phyloP scores from a whole-genome alignment of 2,329 filamentous ascomycete genomes.

The Gnomoniopsis smithogilvyi region DNA sequence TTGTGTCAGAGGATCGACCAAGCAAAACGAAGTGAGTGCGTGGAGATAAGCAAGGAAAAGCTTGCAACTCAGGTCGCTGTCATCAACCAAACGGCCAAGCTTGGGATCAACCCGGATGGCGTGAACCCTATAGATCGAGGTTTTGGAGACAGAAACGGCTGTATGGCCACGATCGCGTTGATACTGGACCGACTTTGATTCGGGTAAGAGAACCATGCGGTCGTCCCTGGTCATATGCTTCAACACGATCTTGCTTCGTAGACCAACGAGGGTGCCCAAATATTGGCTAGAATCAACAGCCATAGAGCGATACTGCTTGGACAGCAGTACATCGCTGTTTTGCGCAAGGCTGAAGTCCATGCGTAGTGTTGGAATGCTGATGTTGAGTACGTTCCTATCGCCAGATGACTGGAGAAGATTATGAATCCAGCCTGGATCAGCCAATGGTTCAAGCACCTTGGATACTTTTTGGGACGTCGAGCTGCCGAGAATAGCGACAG shows the following conservation, averaged over 20 bases:
- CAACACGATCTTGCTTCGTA: conserved; percentile 48
- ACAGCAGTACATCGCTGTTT: conserved; percentile 30
- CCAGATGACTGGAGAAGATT: conserved; percentile 22
- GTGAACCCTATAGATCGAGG: conserved; percentile 16
- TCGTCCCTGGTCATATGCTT: conserved; percentile 16
- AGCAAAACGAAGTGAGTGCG: conserved; percentile 48
- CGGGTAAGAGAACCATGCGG: conserved; percentile 36
- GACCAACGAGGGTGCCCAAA: conserved; percentile 45
- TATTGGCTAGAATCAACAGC: conserved; percentile 42
- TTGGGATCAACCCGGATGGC: conserved; percentile 46
- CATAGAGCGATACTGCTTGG: conserved; percentile 49
- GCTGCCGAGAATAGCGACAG: conserved; percentile 33
- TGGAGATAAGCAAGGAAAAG: conserved; percentile 51
- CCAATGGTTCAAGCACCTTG: conserved; percentile 33
- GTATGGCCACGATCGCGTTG: conserved; percentile 23
- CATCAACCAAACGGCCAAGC: conserved; percentile 49
- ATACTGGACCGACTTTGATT: conserved; percentile 28
- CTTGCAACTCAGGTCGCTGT: conserved; percentile 47
- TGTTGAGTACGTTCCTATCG: conserved; percentile 23
- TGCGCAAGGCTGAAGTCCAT: conserved; percentile 41
- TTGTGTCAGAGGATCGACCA: conserved; percentile 45
- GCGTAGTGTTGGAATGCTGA: conserved; percentile 43
- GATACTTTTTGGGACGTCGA: conserved; percentile 29
- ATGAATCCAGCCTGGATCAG: conserved; percentile 32
- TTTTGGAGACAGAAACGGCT: conserved; percentile 32